Base-by-base conservation (phyloP, 257 asterid species). In the Haberlea rhodopensis region DNA sequence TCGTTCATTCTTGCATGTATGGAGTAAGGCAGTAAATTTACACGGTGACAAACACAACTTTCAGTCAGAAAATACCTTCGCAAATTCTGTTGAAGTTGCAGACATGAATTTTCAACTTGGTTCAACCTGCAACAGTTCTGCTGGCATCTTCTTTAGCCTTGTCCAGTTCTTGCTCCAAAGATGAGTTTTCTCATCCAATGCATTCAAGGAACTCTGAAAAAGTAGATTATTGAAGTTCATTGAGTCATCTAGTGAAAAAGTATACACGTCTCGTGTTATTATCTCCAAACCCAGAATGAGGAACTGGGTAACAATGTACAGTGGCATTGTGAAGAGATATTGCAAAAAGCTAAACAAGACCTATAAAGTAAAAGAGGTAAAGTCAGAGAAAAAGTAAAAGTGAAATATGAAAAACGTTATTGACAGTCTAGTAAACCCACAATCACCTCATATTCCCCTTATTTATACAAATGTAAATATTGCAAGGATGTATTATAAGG, bases 21-120 rank as follows among this genome's bases (percentile, higher is more conserved):
- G 45, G 31, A 24, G 51, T 48, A 28, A 16, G 48, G 34, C 10
- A 21, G 37, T n/a, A 55, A 46, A 57, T 24, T 16, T 24, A 49
- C 48, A 55, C 57, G 65, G 66, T 27, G 32, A 26, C 21, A 9
- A 9, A 57, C 31, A 15, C 2, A 48, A 66, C 19, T 22, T 66
- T 53, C 24, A 34, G n/a, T 34, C n/a, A 37, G 46, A 62, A 27
- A 69, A 58, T 78, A 94, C 99, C 99, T 87, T 72, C 57, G 82
- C 64, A 87, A 51, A 78, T 83, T 88, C 74, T 66, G 76, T 64
- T 84, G 90, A 54, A 90, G 84, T 71, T 84, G 87, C 62, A 71
- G 82, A 83, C 91, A 86, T 19, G 79, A 72, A 67, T 81, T 78
- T 72, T 88, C 96, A 77, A 86, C 92, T 72, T 88, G 95, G 79